Evolutionary conservation across 345 rosid genomes (phyloP).

Genomic region (Cardamine chenopodiifolia): DNA sequence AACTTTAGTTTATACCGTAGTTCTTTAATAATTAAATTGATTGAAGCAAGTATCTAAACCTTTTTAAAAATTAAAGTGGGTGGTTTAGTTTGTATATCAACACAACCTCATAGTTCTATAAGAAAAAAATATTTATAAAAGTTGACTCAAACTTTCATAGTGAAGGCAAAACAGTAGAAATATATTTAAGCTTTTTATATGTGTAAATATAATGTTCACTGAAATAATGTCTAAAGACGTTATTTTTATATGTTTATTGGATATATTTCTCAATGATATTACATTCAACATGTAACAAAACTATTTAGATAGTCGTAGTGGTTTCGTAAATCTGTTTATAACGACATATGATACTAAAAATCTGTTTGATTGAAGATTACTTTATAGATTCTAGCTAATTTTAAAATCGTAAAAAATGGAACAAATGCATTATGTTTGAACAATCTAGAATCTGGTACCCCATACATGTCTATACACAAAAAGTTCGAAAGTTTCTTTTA

Average conservation of each 20-base stretch:
- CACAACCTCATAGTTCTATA: neutral
- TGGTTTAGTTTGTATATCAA: neutral
- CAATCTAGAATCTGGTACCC: constrained; percentile 26
- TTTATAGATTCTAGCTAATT: neutral
- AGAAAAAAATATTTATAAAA: neutral
- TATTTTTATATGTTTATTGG: neutral
- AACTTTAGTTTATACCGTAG: neutral
- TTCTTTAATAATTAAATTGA: neutral
- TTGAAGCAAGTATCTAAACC: neutral
- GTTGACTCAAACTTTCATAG: neutral
- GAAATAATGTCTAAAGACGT: neutral
- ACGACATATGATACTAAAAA: neutral
- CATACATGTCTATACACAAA: neutral
- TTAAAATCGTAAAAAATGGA: neutral
- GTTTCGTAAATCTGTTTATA: neutral
- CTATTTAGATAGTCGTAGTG: neutral
- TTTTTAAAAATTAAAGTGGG: neutral
- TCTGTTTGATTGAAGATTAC: neutral
- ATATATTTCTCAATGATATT: neutral
- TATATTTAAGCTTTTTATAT: neutral
- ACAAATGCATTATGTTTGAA: neutral
- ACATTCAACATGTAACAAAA: neutral
- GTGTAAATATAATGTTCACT: neutral
- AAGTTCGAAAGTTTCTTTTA: constrained; percentile 4
- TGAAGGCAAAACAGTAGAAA: neutral